These are phyloP conservation scores for Geotrichum siamense DNA, from an alignment of 1,139 yeast genomes.

Conservation along the genomic window DNA sequence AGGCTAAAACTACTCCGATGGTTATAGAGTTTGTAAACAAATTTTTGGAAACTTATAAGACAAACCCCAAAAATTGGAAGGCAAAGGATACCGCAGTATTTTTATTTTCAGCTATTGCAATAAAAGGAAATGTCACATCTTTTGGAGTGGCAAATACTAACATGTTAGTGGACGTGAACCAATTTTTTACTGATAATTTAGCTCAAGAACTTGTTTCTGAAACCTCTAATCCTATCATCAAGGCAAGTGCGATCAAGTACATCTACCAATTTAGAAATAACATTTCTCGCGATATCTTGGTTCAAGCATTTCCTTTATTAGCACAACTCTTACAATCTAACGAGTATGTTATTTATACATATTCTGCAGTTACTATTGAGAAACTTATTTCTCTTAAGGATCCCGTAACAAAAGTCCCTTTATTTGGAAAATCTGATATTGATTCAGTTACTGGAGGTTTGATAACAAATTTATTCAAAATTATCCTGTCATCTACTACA, in stretches of 20 bases:
- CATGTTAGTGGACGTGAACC: conserved; percentile 74
- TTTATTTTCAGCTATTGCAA: conserved; percentile 80
- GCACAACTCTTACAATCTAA: conserved; percentile 53
- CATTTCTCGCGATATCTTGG: conserved; percentile 74
- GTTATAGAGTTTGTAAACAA: conserved; percentile 71
- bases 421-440: conserved; percentile 70
- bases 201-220: conserved; percentile 66
- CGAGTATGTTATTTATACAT: conserved; percentile 84
- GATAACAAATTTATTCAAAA: conserved; percentile 55
- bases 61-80: conserved; percentile 56
- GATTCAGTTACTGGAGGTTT: conserved; percentile 48
- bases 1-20: conserved; percentile 62
- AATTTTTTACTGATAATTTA: conserved; percentile 72
- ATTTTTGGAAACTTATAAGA: conserved; percentile 49
- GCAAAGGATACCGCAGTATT: conserved; percentile 83
- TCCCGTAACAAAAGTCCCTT: conserved; percentile 40
- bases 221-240: conserved; percentile 46
- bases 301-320: conserved; percentile 73
- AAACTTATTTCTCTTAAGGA: conserved; percentile 70
- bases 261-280: conserved; percentile 88
- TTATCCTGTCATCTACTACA: conserved; percentile 53
- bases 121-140: conserved; percentile 78
- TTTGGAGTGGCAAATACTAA: conserved; percentile 88
- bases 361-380: conserved; percentile 89
- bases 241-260: conserved; percentile 88